A percentile compares a stretch with the other conserved stretches of the same genome.
phyloP scores from a whole-genome alignment of 495 filamentous ascomycete species.

The Tuber calosporum region DNA sequence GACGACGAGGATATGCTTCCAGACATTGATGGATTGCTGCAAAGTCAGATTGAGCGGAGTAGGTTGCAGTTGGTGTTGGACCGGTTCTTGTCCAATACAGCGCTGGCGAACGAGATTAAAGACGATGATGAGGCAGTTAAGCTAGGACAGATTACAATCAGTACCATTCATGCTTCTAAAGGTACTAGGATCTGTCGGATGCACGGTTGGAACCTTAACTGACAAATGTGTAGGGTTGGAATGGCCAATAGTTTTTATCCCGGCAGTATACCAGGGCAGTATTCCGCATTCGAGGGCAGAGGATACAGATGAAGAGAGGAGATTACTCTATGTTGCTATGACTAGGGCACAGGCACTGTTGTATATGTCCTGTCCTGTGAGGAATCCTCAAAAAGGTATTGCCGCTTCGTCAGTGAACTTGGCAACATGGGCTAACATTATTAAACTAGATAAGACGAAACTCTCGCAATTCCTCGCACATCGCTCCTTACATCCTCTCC shows the following conservation, averaged over 20 bases:
- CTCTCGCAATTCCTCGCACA: slow-evolving; percentile 58
- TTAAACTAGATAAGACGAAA: slow-evolving; percentile 51
- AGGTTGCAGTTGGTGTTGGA: slow-evolving; percentile 61
- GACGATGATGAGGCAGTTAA: slow-evolving; percentile 53
- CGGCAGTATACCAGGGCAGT: slow-evolving; percentile 79
- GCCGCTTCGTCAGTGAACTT: neutral
- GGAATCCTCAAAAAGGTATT: slow-evolving; percentile 50
- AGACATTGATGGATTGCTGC: slow-evolving; percentile 64
- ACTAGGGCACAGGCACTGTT: slow-evolving; percentile 83
- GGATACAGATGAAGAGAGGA: slow-evolving; percentile 79
- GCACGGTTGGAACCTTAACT: neutral
- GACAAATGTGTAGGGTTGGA: slow-evolving; percentile 58
- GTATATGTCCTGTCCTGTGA: slow-evolving; percentile 78
- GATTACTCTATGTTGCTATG: slow-evolving; percentile 96
- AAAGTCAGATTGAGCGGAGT: slow-evolving; percentile 48
- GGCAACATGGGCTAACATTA: slow-evolving; percentile 23
- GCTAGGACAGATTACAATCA: slow-evolving; percentile 73
- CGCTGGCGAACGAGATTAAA: slow-evolving; percentile 69
- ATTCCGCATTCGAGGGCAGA: slow-evolving; percentile 93
- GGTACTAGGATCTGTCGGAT: slow-evolving; percentile 5
- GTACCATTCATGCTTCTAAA: slow-evolving; percentile 95
- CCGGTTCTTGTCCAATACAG: slow-evolving; percentile 80
- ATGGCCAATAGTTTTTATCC: slow-evolving; percentile 96
- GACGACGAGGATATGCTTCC: slow-evolving; percentile 61
- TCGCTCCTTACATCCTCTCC: slow-evolving; percentile 46